Conservation (phyloP, 768 basidiomycete genomes). For the Artomyces pyxidatus region DNA sequence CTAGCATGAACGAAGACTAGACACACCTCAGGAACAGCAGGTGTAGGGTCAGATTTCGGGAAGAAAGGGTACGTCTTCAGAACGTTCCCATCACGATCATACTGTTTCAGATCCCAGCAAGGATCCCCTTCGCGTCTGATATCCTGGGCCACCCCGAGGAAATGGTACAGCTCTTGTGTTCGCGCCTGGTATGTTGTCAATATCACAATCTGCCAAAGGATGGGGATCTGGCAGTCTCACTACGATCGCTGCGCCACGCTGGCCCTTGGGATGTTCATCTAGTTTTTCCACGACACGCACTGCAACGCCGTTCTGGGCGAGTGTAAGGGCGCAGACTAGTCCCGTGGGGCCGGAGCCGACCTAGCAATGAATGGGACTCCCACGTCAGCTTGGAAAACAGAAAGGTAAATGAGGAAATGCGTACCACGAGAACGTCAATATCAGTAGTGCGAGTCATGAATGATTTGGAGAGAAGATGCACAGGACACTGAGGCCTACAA, state of each 20-base stretch:
- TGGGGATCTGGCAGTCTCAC: neutral
- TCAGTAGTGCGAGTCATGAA: too few relatives aligned
- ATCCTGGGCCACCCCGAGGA: neutral
- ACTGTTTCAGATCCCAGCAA: neutral
- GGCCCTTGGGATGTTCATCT: neutral
- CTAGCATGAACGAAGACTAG: neutral
- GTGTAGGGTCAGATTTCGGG: neutral
- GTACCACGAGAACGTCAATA: too few relatives aligned
- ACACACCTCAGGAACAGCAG: neutral
- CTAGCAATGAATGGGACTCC: too few relatives aligned
- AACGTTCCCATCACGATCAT: neutral
- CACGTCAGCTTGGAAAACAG: too few relatives aligned
- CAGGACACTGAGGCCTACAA: too few relatives aligned
- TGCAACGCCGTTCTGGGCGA: constrained; percentile 1
- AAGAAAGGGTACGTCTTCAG: neutral
- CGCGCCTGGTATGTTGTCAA: too few relatives aligned
- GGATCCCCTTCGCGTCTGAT: neutral
- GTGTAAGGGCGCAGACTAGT: constrained; percentile 7
- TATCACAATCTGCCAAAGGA: neutral
- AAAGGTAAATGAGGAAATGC: too few relatives aligned
- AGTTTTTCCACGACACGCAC: constrained; percentile 7
- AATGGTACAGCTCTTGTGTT: constrained; percentile 1
- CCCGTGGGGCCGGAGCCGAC: constrained; percentile 1
- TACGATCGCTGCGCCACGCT: constrained; percentile 5
- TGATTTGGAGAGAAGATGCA: too few relatives aligned